Percentiles rank a stretch among this genome's conserved stretches.
Evolutionary conservation across 2,329 filamentous ascomycete genomes (phyloP).

Genomic region (Magnaporthiopsis poae): DNA sequence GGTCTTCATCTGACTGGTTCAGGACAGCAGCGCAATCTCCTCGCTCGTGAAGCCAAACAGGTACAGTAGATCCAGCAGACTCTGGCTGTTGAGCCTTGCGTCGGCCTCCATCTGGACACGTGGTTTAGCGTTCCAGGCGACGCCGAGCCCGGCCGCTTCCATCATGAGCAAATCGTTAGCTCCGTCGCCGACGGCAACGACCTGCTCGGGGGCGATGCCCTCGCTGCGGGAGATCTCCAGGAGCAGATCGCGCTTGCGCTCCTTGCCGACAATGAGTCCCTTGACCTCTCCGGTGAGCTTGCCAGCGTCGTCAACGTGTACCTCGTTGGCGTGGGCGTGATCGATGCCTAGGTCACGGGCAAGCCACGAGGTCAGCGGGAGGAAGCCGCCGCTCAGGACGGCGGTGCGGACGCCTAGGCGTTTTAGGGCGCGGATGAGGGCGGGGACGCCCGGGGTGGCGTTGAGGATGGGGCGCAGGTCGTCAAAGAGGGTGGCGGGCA

Average conservation of each 20-base stretch:
- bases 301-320: conserved; percentile 46
- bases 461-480: conserved; percentile 65
- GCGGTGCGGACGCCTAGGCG: conserved; percentile 75
- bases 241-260: conserved; percentile 64
- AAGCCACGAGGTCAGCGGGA: conserved; percentile 79
- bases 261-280: conserved; percentile 63
- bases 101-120: conserved; percentile 69
- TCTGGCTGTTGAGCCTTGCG: conserved; percentile 60
- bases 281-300: conserved; percentile 62
- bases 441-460: conserved; percentile 69
- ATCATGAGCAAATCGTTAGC: conserved; percentile 79
- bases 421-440: conserved; percentile 66
- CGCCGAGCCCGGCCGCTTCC: conserved; percentile 61
- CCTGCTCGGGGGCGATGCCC: conserved; percentile 53
- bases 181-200: conserved; percentile 69
- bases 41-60: conserved; percentile 62
- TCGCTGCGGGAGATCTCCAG: conserved; percentile 61
- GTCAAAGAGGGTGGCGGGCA: conserved; percentile 69
- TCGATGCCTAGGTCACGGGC: conserved; percentile 73
- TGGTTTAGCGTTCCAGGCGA: conserved; percentile 79
- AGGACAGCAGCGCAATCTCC: conserved; percentile 44
- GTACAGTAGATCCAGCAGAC: conserved; percentile 61
- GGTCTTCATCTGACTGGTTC: conserved; percentile 10
- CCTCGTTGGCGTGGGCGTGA: conserved; percentile 80
- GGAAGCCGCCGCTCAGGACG: conserved; percentile 85